These are phyloP conservation scores for Phialophora verrucosa DNA, from an alignment of 2,329 filamentous ascomycete species.

Conservation along the genomic window DNA sequence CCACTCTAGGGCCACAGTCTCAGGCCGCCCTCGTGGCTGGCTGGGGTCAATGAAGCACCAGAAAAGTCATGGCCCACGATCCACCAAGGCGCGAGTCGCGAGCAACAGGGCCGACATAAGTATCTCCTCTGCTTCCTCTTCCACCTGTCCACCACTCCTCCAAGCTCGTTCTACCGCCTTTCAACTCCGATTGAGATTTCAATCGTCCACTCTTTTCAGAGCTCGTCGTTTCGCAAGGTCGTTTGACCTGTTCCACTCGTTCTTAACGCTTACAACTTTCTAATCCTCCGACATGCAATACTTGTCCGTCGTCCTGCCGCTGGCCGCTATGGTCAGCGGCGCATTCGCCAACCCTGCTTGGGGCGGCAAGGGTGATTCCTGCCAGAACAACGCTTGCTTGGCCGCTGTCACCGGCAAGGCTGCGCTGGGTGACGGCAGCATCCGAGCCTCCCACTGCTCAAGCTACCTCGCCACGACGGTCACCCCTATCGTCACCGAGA, in stretches of 20 bases:
- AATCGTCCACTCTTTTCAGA: conserved; percentile 41
- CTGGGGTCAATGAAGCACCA: conserved; percentile 17
- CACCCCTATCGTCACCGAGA: conserved; percentile 32
- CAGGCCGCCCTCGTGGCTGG: conserved; percentile 33
- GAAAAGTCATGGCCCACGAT: conserved; percentile 12
- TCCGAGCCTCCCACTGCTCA: conserved; percentile 36
- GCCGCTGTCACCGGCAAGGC: conserved; percentile 38
- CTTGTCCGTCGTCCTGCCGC: conserved; percentile 34
- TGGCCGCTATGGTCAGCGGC: conserved; percentile 38
- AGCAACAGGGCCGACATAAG: conserved; percentile 28
- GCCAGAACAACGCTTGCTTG: conserved; percentile 34
- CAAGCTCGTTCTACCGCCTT: conserved; percentile 29
- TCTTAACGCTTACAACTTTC: conserved; percentile 22
- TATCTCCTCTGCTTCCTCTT: conserved; percentile 23
- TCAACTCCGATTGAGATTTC: conserved; percentile 38
- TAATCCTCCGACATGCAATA: conserved; percentile 34
- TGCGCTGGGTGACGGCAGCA: conserved; percentile 35
- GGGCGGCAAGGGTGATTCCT: conserved; percentile 7
- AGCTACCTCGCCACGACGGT: conserved; percentile 37
- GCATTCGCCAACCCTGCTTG: conserved; percentile 32
- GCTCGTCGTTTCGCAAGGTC: conserved; percentile 34
- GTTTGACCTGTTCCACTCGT: conserved; percentile 38
- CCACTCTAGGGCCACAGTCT: conserved; percentile 16
- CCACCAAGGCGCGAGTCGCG: conserved; percentile 19
- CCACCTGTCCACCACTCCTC: conserved; percentile 13